Percentiles rank a stretch among this genome's conserved stretches.
Evolutionary conservation across 345 rosid genomes (phyloP).

Genomic region (Melaleuca quinquenervia): DNA sequence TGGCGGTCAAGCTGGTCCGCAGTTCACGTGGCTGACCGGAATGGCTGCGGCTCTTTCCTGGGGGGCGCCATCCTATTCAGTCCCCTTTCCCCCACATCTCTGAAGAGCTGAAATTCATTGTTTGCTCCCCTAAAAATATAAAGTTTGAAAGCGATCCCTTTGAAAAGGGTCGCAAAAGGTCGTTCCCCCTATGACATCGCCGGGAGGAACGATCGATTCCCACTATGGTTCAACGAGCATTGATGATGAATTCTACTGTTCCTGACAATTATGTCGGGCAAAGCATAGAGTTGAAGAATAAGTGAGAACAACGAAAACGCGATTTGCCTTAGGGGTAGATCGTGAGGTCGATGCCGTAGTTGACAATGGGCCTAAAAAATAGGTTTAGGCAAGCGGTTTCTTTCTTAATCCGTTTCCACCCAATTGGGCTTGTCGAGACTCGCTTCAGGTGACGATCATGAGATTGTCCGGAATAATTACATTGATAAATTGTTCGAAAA

Average conservation of each 20-base stretch:
- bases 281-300: not conserved
- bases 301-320: not conserved
- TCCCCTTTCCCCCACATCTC: not conserved
- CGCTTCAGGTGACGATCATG: too few relatives aligned
- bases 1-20: not conserved
- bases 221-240: not conserved
- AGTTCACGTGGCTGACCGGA: not conserved
- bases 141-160: not conserved
- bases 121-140: not conserved
- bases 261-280: not conserved
- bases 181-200: fast-evolving
- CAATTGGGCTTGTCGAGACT: not conserved
- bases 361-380: not conserved
- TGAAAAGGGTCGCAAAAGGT: not conserved
- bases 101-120: not conserved
- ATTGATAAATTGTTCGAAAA: too few relatives aligned
- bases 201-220: not conserved
- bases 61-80: not conserved
- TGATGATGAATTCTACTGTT: not conserved
- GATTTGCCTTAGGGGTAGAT: not conserved
- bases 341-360: not conserved
- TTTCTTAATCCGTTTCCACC: not conserved
- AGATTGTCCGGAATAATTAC: too few relatives aligned
- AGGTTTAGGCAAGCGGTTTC: not conserved
- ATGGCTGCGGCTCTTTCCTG: not conserved